Evolutionary conservation across 129 eudicot genomes (phyloP).

Genomic region (Escallonia rubra): DNA sequence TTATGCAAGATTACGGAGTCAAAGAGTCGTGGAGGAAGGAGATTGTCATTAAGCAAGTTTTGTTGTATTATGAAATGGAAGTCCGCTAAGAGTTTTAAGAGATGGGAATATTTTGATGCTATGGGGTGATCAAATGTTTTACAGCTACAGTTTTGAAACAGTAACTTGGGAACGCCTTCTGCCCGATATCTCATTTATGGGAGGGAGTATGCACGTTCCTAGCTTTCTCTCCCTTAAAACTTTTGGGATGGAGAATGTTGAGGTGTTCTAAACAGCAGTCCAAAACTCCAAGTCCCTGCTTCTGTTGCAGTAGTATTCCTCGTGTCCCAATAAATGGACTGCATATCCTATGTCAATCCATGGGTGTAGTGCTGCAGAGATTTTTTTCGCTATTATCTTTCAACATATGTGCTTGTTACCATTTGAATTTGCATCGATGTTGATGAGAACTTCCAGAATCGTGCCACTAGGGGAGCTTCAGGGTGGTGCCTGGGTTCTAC

Average conservation of each 20-base stretch:
- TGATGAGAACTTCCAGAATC: no score
- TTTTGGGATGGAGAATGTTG: constrained; percentile 19
- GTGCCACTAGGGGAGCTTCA: no score
- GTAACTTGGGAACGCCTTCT: neutral
- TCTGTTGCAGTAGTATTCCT: neutral
- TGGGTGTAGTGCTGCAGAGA: no score
- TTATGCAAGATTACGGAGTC: constrained; percentile 44
- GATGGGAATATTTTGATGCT: constrained; percentile 20
- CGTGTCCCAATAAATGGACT: no score
- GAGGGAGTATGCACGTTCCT: constrained; percentile 15
- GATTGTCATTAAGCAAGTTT: constrained; percentile 18
- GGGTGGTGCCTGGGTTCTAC: no score
- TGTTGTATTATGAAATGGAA: neutral
- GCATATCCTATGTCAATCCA: no score
- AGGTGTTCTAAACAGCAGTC: neutral
- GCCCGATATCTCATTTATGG: neutral
- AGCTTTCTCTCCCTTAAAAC: constrained; percentile 18
- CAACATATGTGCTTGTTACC: no score
- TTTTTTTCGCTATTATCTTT: no score
- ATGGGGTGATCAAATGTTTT: neutral
- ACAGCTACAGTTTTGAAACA: constrained; percentile 1
- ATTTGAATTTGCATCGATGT: no score
- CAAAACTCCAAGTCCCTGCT: neutral
- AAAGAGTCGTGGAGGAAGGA: constrained; percentile 40
- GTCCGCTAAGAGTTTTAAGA: constrained; percentile 7